Evolutionary conservation across 208 protist species (phyloP), one percentile per base, ranked within the genome.

Genomic region (Acanthamoeba castellanii): DNA sequence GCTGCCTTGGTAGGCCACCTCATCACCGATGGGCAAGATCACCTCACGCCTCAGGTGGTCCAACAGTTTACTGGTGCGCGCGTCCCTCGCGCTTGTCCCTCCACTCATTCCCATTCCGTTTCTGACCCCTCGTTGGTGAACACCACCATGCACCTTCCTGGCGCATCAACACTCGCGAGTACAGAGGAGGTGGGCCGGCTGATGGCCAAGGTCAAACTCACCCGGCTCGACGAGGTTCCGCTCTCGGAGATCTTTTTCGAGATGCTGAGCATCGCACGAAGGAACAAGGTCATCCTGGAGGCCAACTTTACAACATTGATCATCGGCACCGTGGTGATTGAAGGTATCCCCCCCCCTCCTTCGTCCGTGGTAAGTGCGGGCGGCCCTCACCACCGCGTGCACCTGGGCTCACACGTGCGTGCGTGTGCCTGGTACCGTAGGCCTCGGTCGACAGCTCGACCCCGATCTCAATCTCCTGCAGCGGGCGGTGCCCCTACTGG

Each of bases 321-420:
- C 1, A 92, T 96, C 50, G 95, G 94, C 30, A 96, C 95, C 2
- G 95, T 96, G 7, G 81, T 96, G 20, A 72, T 96, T 22, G 95
- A 96, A 66, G 78, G 78, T 61, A 6, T 20, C 32, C 30, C 11
- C 68, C 66, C 7, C 22, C 27, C 30, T 27, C 27, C 66, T 37
- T 37, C 27, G 7, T 74, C 30, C 52, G 52, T 57, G 52, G 52
- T 57, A 57, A 57, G 52, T 57, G 11, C 52, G 16, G 16, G 52
- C 16, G 7, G 47, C 47, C 47, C 47, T 52, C 47, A 4, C 47
- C 47, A 4, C 47, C 47, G 47, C 47, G 47, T 52, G 4, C 47
- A 11, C 47, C 47, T 11, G 7, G 7, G 47, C 11, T n/a, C n/a
- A n/a, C n/a, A n/a, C n/a, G n/a, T n/a, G n/a, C n/a, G n/a, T n/a